Conservation (phyloP, 345 rosid genomes). For the Gossypium thurberi region DNA sequence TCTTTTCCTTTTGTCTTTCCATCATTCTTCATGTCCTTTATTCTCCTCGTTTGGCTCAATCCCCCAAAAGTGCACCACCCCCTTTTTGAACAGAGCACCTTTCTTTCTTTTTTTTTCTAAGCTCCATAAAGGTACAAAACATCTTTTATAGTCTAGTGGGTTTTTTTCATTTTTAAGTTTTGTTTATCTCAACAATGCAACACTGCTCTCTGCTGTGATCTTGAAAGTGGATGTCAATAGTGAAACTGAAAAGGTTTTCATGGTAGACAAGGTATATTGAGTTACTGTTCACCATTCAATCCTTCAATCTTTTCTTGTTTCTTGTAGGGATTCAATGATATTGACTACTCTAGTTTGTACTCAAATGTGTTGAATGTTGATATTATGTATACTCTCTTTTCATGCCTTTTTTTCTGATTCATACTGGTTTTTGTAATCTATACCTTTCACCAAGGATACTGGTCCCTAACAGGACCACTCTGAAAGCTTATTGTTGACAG, state of each 20-base stretch:
- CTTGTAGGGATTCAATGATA: background rate
- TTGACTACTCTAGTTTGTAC: background rate
- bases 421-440: background rate
- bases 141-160: slow-evolving; percentile 7
- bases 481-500: slow-evolving; percentile 20
- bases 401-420: background rate
- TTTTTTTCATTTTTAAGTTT: background rate
- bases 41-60: slow-evolving; percentile 4
- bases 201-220: slow-evolving; percentile 30
- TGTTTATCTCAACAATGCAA: slow-evolving; percentile 27
- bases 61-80: slow-evolving; percentile 1
- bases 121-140: background rate
- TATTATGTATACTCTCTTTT: background rate
- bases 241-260: slow-evolving; percentile 39
- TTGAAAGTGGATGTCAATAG: slow-evolving; percentile 55
- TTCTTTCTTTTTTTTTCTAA: background rate
- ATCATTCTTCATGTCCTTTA: background rate
- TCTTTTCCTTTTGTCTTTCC: background rate
- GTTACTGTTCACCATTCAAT: background rate
- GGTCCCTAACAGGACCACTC: slow-evolving; percentile 10
- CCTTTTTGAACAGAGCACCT: slow-evolving; percentile 1
- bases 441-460: slow-evolving; percentile 1
- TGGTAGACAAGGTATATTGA: slow-evolving; percentile 39
- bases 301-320: background rate
- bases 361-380: background rate